Evolutionary conservation across 73 alveolate genomes (phyloP), one percentile per base, ranked within the genome.

Genomic region (Paramecium tetraurelia): DNA sequence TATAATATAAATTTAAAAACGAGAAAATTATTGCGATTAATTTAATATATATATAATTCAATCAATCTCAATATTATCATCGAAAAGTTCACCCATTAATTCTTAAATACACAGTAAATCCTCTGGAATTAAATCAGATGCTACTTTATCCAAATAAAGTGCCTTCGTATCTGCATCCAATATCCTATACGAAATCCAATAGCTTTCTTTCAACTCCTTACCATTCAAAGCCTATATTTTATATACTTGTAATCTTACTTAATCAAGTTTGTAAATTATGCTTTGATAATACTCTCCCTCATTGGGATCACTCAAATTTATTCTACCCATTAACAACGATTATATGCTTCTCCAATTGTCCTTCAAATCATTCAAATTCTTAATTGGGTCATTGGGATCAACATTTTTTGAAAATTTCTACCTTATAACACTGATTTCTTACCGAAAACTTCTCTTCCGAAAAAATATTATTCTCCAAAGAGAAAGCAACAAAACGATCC

Each of bases 131-230:
- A 36, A 18, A 16, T 22, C 38, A 3, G 31, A 14, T 33, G 38
- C 85, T 3, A 70, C 8, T 1, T 18, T 33, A n/a, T 20, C 33
- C 11, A 70, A 76, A 18, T 76, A 76, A 8, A 76, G 18, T 24
- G 22, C 89, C 20, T 76, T 76, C 12, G 89, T 76, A 18, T 76
- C 89, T 12, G 35, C 70, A 76, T 76, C 89, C 10, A 76, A n/a
- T 3, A 76, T 76, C 22, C 89, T 36, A 76, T 80, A 80, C 10
- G 76, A 80, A 31, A 44, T 80, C 76, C 76, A 80, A 46, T 44
- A 27, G 3, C 50, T 27, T 24, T 80, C 75, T 46, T 48, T 80
- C 18, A 44, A 22, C 9, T 80, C 76, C 27, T 21, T 24, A 80
- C n/a, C 46, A 24, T 44, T 21, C 2, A 80, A 35, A 18, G 76